A percentile compares a stretch with the other conserved stretches of the same genome.
Evolutionary conservation across 176 grass and related monocot genomes (phyloP).

Genomic region (Hordeum vulgare): DNA sequence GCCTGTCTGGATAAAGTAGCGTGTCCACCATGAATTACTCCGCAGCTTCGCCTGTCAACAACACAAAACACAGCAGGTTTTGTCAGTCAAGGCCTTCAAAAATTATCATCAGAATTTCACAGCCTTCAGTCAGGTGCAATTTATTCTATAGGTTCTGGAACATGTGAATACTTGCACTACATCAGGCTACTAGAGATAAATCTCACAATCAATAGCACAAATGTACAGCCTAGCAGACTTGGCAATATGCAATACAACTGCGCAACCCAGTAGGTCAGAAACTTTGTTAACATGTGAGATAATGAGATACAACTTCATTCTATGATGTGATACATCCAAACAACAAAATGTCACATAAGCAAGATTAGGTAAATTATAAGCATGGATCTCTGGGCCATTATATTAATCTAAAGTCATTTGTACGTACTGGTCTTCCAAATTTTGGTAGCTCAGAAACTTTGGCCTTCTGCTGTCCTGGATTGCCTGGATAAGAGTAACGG

Average conservation of each 20-base stretch:
- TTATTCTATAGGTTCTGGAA: not conserved
- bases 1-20: constrained; percentile 88
- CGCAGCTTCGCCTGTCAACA: constrained; percentile 71
- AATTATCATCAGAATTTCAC: not conserved
- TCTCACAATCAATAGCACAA: not conserved
- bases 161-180: not conserved
- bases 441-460: constrained; percentile 85
- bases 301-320: not conserved
- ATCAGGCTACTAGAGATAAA: not conserved
- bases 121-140: not conserved
- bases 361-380: not conserved
- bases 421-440: constrained; percentile 80
- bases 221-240: not conserved
- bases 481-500: constrained; percentile 37
- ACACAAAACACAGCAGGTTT: not conserved
- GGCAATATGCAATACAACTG: not conserved
- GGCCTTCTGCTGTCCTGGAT: constrained; percentile 86
- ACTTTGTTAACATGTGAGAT: not conserved
- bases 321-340: not conserved
- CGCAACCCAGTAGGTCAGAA: not conserved
- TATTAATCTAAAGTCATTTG: not conserved
- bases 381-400: not conserved
- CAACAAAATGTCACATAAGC: not conserved
- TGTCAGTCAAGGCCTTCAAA: not conserved
- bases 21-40: constrained; percentile 92